Percentiles rank a stretch among this genome's conserved stretches.
Evolutionary conservation across 805 yeast species (phyloP).

Genomic region (Suhomyces sp.): DNA sequence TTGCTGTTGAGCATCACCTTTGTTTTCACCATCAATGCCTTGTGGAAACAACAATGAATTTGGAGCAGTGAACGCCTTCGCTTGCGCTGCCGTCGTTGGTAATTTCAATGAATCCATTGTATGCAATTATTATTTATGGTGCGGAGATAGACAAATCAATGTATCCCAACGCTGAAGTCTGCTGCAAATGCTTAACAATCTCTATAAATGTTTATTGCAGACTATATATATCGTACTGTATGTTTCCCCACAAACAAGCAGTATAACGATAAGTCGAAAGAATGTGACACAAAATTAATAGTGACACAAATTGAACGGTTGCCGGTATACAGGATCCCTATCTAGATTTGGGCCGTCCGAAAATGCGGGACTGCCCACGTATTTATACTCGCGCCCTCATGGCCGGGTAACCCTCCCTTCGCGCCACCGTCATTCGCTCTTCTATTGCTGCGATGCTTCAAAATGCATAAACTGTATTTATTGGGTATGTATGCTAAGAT

Average conservation of each 20-base stretch:
- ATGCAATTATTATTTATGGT: neutral
- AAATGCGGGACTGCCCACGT: slow-evolving; percentile 15
- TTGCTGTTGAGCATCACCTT: slow-evolving; percentile 8
- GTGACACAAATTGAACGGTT: slow-evolving; percentile 2
- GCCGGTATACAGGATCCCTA: slow-evolving; percentile 5
- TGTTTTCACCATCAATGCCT: slow-evolving; percentile 34
- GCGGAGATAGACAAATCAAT: slow-evolving; percentile 41
- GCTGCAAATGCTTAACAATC: slow-evolving; percentile 2
- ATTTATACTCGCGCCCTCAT: slow-evolving; percentile 20
- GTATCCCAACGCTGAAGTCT: slow-evolving; percentile 31
- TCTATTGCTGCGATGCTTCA: neutral
- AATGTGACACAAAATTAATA: neutral
- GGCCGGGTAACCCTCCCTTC: slow-evolving; percentile 20
- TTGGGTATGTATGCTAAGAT: slow-evolving; percentile 3
- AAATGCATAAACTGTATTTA: neutral
- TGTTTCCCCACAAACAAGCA: slow-evolving; percentile 7
- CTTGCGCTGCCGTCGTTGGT: slow-evolving; percentile 76
- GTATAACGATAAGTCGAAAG: neutral
- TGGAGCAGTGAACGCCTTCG: slow-evolving; percentile 67
- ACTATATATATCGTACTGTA: slow-evolving; percentile 4
- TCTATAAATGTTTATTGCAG: slow-evolving; percentile 9
- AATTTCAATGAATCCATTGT: slow-evolving; percentile 69
- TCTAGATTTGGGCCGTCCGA: slow-evolving; percentile 2
- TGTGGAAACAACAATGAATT: slow-evolving; percentile 64
- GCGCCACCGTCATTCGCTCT: slow-evolving; percentile 5